A percentile compares a stretch with the other conserved stretches of the same genome.
phyloP scores from a whole-genome alignment of 495 filamentous ascomycete genomes.

The Hypomontagnella monticulosa region DNA sequence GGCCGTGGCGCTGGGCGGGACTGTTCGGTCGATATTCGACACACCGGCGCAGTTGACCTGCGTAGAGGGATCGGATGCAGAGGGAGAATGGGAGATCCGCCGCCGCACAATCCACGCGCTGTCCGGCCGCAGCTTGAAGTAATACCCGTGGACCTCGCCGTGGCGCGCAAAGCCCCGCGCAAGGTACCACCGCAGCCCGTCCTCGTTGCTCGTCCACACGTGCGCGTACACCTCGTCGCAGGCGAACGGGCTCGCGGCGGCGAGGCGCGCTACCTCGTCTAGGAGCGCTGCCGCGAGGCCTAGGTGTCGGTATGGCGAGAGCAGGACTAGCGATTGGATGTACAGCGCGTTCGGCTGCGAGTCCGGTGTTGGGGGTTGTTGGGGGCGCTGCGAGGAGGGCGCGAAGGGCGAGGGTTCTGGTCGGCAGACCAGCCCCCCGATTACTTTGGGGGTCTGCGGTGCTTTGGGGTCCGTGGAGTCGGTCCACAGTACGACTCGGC shows the following conservation, averaged over 20 bases:
- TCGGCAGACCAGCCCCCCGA: constrained; percentile 87
- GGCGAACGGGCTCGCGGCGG: constrained; percentile 45
- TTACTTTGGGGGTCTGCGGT: constrained; percentile 62
- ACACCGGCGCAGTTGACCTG: neutral
- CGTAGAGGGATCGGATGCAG: too few species aligned
- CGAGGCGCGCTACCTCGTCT: constrained; percentile 60
- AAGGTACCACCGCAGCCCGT: constrained; percentile 86
- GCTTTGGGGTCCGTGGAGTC: constrained; percentile 43
- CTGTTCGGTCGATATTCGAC: neutral
- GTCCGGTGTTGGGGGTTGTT: constrained; percentile 24
- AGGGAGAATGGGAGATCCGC: constrained; percentile 41
- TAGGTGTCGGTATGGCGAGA: constrained; percentile 81
- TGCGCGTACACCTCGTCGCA: constrained; percentile 74
- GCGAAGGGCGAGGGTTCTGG: constrained; percentile 64
- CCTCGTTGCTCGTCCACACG: constrained; percentile 92
- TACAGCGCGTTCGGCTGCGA: constrained; percentile 68
- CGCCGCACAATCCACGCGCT: constrained; percentile 78
- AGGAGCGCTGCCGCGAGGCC: constrained; percentile 84
- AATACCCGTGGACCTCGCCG: constrained; percentile 75
- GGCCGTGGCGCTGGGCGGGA: constrained; percentile 39
- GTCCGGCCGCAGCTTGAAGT: constrained; percentile 81
- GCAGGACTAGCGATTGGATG: constrained; percentile 84
- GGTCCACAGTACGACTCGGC: constrained; percentile 74
- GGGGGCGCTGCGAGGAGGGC: constrained; percentile 11
- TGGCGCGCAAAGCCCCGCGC: constrained; percentile 76